Evolutionary conservation across 2,329 filamentous ascomycete genomes (phyloP).

Genomic region (Rhinocladiella similis): DNA sequence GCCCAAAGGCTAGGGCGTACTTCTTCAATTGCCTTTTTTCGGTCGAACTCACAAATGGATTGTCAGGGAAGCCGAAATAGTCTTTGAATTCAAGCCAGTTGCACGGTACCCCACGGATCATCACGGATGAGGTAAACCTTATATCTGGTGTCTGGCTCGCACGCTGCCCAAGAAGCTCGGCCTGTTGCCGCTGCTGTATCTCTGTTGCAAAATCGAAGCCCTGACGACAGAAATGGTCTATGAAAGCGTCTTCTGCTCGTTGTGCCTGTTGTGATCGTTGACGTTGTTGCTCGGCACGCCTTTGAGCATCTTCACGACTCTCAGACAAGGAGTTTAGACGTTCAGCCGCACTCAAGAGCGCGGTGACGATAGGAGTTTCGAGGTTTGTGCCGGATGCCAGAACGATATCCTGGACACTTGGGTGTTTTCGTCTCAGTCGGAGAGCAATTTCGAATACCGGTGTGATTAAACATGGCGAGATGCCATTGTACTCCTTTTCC

Average conservation of each 20-base stretch:
- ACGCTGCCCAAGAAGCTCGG: neutral
- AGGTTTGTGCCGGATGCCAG: too few species aligned
- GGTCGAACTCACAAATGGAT: slow-evolving; percentile 2
- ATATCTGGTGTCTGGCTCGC: neutral
- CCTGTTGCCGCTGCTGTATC: neutral
- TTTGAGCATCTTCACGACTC: too few species aligned
- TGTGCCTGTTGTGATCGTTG: neutral
- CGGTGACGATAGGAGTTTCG: too few species aligned
- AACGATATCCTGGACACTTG: too few species aligned
- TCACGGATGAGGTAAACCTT: neutral
- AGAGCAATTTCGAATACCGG: too few species aligned
- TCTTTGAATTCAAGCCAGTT: slow-evolving; percentile 7
- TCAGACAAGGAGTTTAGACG: too few species aligned
- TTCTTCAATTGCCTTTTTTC: slow-evolving; percentile 6
- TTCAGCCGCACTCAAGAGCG: too few species aligned
- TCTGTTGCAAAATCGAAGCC: neutral
- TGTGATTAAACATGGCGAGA: too few species aligned
- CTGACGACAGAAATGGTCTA: neutral
- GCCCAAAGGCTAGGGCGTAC: neutral
- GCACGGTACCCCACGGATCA: slow-evolving; percentile 1
- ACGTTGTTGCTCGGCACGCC: neutral
- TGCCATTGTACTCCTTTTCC: too few species aligned
- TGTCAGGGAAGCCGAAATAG: slow-evolving; percentile 7
- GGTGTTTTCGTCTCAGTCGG: too few species aligned
- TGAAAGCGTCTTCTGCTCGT: neutral